Conservation (phyloP, 2,329 filamentous ascomycete genomes). For the Orbilia blumenaviensis region DNA sequence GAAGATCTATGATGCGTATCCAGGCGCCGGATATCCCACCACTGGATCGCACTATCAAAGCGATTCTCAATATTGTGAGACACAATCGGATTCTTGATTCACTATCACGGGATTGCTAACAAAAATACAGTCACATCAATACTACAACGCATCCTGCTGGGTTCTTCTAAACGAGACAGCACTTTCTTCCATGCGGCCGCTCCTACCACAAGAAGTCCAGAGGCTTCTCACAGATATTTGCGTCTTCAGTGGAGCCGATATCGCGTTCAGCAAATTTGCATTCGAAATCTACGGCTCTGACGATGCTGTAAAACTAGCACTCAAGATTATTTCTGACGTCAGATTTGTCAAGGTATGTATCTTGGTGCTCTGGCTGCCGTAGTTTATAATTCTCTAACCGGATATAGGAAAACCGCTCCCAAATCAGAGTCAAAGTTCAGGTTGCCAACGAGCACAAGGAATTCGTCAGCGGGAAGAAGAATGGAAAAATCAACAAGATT, state of each 20-base stretch:
- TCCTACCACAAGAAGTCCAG: conserved; percentile 72
- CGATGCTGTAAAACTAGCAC: conserved; percentile 93
- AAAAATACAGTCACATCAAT: conserved; percentile 75
- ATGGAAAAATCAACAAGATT: conserved; percentile 99
- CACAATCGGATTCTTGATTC: neutral
- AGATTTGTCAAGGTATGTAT: conserved; percentile 74
- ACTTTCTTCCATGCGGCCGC: conserved; percentile 60
- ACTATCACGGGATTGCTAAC: conserved; percentile 22
- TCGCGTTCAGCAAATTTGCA: conserved; percentile 88
- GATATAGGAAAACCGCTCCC: conserved; percentile 75
- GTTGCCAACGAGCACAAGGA: conserved; percentile 99
- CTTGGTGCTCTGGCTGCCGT: neutral
- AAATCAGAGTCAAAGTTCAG: conserved; percentile 97
- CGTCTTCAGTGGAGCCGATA: conserved; percentile 92
- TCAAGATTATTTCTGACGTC: conserved; percentile 91
- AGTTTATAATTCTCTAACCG: neutral
- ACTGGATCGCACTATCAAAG: conserved; percentile 91
- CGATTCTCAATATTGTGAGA: conserved; percentile 85
- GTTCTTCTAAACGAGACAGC: conserved; percentile 78
- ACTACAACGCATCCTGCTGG: conserved; percentile 97
- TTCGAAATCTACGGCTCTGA: conserved; percentile 96
- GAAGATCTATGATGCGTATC: conserved; percentile 83
- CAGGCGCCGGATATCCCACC: conserved; percentile 93
- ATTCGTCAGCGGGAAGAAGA: conserved; percentile 99
- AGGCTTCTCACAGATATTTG: conserved; percentile 96